Percentiles rank a stretch among this genome's conserved stretches.
These are phyloP conservation scores for Candida tropicalis DNA, from an alignment of 1,139 yeast genomes.

Conservation along the genomic window DNA sequence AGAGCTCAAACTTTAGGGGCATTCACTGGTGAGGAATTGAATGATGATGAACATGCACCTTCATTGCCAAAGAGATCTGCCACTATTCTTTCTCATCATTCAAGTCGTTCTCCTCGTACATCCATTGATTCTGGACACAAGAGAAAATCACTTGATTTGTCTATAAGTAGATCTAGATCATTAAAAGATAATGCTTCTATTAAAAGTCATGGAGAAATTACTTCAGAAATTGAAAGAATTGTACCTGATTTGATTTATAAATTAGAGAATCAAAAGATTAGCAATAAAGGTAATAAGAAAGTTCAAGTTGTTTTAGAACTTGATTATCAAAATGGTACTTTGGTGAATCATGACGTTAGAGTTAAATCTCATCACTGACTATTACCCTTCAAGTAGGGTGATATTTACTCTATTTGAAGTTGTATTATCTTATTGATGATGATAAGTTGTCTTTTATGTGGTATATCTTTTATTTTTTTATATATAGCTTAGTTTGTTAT, in stretches of 20 bases:
- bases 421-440: neutral
- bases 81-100: conserved; percentile 24
- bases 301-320: conserved; percentile 4
- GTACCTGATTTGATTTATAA: conserved; percentile 61
- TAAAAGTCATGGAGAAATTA: conserved; percentile 33
- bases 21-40: neutral
- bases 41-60: conserved; percentile 16
- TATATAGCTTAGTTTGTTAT: too few species aligned
- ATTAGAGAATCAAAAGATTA: conserved; percentile 58
- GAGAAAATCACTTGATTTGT: conserved; percentile 16
- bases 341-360: conserved; percentile 2
- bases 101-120: conserved; percentile 27
- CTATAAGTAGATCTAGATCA: conserved; percentile 21
- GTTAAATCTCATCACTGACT: conserved; percentile 2
- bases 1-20: conserved; percentile 6
- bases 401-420: neutral
- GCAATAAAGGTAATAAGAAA: conserved; percentile 58
- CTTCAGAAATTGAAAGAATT: conserved; percentile 32
- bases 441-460: neutral
- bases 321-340: conserved; percentile 1
- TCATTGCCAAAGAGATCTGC: conserved; percentile 22
- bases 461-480: neutral
- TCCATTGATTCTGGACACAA: conserved; percentile 20
- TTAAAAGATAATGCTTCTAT: conserved; percentile 24
- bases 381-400: neutral